phyloP scores from a whole-genome alignment of 192 early-diverging fungal species.

The Coemansia sp. region DNA sequence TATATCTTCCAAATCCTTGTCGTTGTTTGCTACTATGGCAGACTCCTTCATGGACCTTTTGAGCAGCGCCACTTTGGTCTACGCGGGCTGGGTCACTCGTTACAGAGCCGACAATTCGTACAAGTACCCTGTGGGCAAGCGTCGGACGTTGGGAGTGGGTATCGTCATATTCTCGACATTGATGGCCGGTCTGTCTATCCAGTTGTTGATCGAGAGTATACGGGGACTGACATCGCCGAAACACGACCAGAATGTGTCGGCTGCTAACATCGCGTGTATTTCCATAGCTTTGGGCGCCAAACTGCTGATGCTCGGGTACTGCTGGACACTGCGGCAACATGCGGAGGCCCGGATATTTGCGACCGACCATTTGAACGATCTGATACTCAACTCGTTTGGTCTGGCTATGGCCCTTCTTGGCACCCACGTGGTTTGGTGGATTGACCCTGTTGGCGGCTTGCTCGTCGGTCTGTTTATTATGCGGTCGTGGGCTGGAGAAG shows the following conservation, averaged over 20 bases:
- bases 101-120: slow-evolving; percentile 58
- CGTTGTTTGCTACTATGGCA: slow-evolving; percentile 73
- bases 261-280: slow-evolving; percentile 57
- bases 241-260: slow-evolving; percentile 48
- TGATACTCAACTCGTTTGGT: slow-evolving; percentile 67
- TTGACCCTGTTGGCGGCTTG: slow-evolving; percentile 70
- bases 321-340: slow-evolving; percentile 44
- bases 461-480: slow-evolving; percentile 65
- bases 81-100: slow-evolving; percentile 60
- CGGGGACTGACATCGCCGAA: slow-evolving; percentile 57
- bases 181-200: slow-evolving; percentile 69
- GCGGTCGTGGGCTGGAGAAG: slow-evolving; percentile 62
- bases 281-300: slow-evolving; percentile 60
- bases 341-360: slow-evolving; percentile 61
- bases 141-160: slow-evolving; percentile 68
- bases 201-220: slow-evolving; percentile 67
- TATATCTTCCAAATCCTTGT: slow-evolving; percentile 65
- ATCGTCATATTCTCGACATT: slow-evolving; percentile 70
- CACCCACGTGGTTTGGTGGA: slow-evolving; percentile 59
- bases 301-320: slow-evolving; percentile 61
- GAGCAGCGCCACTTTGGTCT: slow-evolving; percentile 59
- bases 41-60: slow-evolving; percentile 78
- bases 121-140: slow-evolving; percentile 71
- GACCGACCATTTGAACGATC: slow-evolving; percentile 70
- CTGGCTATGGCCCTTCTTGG: slow-evolving; percentile 65